Evolutionary conservation across 192 early-diverging fungal species (phyloP).

Genomic region (Lunasporangiospora selenospora): DNA sequence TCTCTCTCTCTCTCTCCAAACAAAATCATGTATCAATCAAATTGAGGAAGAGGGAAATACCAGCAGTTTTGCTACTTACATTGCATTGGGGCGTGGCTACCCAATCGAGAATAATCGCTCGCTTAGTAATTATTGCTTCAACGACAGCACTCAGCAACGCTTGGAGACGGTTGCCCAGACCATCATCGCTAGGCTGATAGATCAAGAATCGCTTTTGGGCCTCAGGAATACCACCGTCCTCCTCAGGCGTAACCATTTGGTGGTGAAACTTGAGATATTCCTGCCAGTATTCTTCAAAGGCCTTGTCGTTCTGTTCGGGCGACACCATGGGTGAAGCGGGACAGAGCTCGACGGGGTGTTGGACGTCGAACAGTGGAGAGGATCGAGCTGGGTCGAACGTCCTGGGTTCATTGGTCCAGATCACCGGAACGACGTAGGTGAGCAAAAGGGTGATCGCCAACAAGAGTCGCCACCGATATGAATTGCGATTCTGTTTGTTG

Average conservation of each 20-base stretch:
- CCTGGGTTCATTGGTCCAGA: conserved; percentile 22
- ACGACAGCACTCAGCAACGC: conserved; percentile 37
- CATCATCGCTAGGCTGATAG: conserved; percentile 44
- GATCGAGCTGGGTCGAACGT: conserved; percentile 21
- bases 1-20: too few species aligned
- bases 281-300: conserved; percentile 40
- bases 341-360: conserved; percentile 34
- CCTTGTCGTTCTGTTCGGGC: neutral
- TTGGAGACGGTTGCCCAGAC: conserved; percentile 38
- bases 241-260: conserved; percentile 24
- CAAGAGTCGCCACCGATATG: conserved; percentile 24
- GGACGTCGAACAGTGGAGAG: conserved; percentile 20
- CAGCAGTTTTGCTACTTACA: too few species aligned
- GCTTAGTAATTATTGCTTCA: conserved; percentile 28
- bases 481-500: conserved; percentile 22
- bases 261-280: conserved; percentile 40
- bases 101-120: conserved; percentile 43
- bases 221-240: conserved; percentile 16
- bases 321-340: conserved; percentile 12
- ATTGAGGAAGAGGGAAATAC: neutral
- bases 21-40: neutral
- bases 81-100: conserved; percentile 41
- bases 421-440: conserved; percentile 36
- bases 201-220: conserved; percentile 25
- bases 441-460: conserved; percentile 20